Base-by-base conservation (phyloP, 148 eudicot genomes). In the Rhododendron mucronatum region DNA sequence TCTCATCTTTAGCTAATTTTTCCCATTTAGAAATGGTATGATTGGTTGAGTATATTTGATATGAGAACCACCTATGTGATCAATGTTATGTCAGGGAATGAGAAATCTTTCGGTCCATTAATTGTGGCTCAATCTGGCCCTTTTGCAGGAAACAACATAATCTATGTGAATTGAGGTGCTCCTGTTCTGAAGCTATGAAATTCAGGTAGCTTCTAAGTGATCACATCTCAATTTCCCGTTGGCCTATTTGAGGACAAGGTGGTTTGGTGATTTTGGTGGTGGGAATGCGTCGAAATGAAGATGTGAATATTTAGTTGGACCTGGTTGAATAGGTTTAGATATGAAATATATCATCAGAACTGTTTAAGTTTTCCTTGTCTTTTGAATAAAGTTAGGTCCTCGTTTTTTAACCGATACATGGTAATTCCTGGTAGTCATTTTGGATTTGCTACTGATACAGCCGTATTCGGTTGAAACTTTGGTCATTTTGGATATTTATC, bases 271-370 rank as follows among this genome's bases (percentile, higher is more conserved):
- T 75, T 51, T 71, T 75, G 28, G 76, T 82, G 82, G 47, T 82
- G 76, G 26, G 28, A 82, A 86, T 82, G 79, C 14, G 80, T 81
- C 84, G 71, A 86, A 83, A 28, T 80, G 51, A 80, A 86, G 81
- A 23, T 82, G 87, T 86, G 87, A 82, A 80, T 71, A 73, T 55
- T 13, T 55, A 53, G 20, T 48, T 48, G 53, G 28, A 83, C 26
- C 80, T 53, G 76, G 35, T 51, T 37, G 78, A 21, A 73, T 15
- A n/a, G 33, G 35, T 80, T 26, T 57, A 9, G 57, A 39, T 44
- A 63, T 45, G 30, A 47, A 65, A 65, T 77, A 81, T 37, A 81
- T 37, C 23, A 35, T 82, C 48, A 13, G 16, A 30, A 80, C 83
- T 13, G 44, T 80, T 47, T 3, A 53, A 28, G 76, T 71, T 71